Evolutionary conservation across 2,329 filamentous ascomycete genomes (phyloP).

Genomic region (Cladophialophora psammophila): DNA sequence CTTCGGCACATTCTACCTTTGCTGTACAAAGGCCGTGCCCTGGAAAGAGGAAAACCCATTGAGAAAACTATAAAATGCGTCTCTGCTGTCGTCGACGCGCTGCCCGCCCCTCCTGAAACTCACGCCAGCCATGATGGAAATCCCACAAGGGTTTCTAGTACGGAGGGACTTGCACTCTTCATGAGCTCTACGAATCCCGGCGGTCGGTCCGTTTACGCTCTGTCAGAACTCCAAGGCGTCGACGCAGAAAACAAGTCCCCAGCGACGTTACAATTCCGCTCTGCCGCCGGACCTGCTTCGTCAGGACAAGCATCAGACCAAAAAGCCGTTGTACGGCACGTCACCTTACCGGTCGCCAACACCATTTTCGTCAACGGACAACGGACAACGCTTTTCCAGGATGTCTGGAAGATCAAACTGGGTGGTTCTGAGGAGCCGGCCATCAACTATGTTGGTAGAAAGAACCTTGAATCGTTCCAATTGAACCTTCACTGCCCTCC

Average conservation of each 20-base stretch:
- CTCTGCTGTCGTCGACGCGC: conserved; percentile 36
- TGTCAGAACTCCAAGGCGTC: not conserved
- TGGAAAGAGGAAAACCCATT: not conserved
- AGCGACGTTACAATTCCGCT: conserved; percentile 18
- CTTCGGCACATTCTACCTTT: conserved; percentile 12
- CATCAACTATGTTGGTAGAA: conserved; percentile 9
- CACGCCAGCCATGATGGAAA: not conserved
- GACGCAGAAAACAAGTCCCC: not conserved
- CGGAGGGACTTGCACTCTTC: conserved; percentile 37
- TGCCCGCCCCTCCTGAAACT: conserved; percentile 24
- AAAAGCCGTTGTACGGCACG: not conserved
- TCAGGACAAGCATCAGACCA: not conserved
- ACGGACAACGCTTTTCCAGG: conserved; percentile 33
- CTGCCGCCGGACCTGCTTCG: not conserved
- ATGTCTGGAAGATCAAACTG: conserved; percentile 26
- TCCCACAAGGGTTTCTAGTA: not conserved
- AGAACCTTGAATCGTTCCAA: conserved; percentile 13
- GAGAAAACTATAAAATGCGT: conserved; percentile 24
- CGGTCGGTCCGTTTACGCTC: not conserved
- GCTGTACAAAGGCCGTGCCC: conserved; percentile 7
- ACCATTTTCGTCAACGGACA: conserved; percentile 40
- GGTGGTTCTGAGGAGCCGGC: not conserved
- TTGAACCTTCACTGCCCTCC: conserved; percentile 16
- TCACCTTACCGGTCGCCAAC: conserved; percentile 36
- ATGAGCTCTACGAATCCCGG: conserved; percentile 17